Base-by-base conservation (phyloP, 1,284 basidiomycete genomes). In the Apiotrichum gracile region DNA sequence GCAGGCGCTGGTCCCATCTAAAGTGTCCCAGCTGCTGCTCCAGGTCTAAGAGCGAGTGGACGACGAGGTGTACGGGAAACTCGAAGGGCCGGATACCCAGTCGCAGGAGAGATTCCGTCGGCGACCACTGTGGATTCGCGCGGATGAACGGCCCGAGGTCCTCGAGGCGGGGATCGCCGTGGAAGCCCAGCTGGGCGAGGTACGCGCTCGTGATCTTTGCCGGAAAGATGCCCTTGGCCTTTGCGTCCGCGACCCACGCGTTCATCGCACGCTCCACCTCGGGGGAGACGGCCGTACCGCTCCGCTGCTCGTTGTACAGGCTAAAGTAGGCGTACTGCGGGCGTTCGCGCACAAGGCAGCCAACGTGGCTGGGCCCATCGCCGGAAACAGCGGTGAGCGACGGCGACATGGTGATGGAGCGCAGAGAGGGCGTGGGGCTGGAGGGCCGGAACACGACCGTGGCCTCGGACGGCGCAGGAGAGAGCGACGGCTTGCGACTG, bases 261-360 rank as follows among this genome's bases (percentile, higher is more conserved):
- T 54, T 47, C 56, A 68, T 64, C 21, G 55, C 57, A 14, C 31
- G 21, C 44, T 67, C 65, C 17, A 61, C 51, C 2, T 58, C 39
- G 1, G 42, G 26, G 6, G 64, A 53, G 8, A 63, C 44, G 0
- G 41, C 40, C 1, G 55, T 50, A 7, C 57, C 51, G 1, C 26
- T 37, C 12, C 39, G 51, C 13, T 60, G 48, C 24, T 63, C 58
- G 3, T 41, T 33, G 12, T 35, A 27, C 14, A 34, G 14, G 26
- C 59, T 52, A 49, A 59, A 62, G 25, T 42, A 47, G 6, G 61
- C 41, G 47, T 69, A 69, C 39, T 66, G 54, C 17, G 61, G 57
- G 7, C 65, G 51, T 50, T 71, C 69, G 6, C 67, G 65, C 4
- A 63, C 35, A 5, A 71, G 60, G 5, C 61, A 31, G 10, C 63